Percentiles rank a stretch among this genome's conserved stretches.
These are phyloP conservation scores for Epichloe gansuensis DNA, from an alignment of 2,329 filamentous ascomycete species.

Conservation along the genomic window DNA sequence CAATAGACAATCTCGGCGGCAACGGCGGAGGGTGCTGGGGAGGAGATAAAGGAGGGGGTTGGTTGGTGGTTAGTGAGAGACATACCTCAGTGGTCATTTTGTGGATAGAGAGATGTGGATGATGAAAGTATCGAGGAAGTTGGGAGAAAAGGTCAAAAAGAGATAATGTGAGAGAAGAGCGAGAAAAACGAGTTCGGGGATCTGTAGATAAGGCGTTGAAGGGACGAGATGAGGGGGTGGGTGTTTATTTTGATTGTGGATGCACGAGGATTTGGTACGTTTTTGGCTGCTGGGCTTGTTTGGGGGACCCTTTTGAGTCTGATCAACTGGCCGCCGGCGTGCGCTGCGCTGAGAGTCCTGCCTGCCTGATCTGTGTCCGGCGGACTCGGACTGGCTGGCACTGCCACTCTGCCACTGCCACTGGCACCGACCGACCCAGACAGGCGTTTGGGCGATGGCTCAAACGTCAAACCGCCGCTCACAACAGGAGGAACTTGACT, in stretches of 20 bases:
- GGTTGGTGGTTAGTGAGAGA: background rate
- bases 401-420: too few species aligned
- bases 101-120: conserved; percentile 5
- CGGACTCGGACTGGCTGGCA: background rate
- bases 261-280: conserved; percentile 7
- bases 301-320: background rate
- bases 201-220: conserved; percentile 12
- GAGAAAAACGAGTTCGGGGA: conserved; percentile 11
- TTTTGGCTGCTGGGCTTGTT: conserved; percentile 3
- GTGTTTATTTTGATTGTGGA: conserved; percentile 22
- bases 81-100: conserved; percentile 25
- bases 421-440: background rate
- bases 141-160: conserved; percentile 7
- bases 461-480: background rate
- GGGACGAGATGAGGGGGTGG: conserved; percentile 15
- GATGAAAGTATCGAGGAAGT: background rate
- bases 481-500: background rate
- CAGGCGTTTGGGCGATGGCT: background rate
- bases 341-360: background rate
- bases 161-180: conserved; percentile 11
- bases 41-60: conserved; percentile 5
- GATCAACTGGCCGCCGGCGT: background rate
- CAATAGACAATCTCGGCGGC: conserved; percentile 1
- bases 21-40: conserved; percentile 1
- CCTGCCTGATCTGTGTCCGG: background rate